Evolutionary conservation across 805 yeast genomes (phyloP), one percentile per base, ranked within the genome.

Genomic region (Ogataea trehalophila): DNA sequence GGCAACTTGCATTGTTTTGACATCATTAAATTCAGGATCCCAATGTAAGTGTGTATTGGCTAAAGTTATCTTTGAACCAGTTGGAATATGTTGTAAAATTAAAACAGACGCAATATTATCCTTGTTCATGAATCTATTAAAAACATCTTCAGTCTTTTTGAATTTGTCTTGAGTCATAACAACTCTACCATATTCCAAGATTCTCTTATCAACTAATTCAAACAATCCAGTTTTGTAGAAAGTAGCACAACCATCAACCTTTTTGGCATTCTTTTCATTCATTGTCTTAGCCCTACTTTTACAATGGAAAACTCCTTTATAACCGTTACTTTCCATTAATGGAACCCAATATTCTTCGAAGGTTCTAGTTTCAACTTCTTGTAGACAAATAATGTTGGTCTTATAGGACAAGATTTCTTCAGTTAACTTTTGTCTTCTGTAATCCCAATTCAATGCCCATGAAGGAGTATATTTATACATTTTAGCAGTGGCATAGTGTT

Each of bases 211-310:
- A 37, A 85, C 57, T 51, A 91, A 72, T 48, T 79, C 76, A 67
- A 92, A 89, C 61, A 85, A 82, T 42, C 74, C 68, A 33, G 79
- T 71, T 59, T 80, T 85, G 72, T 77, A 94, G 63, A 92, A 92
- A 1, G 91, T 82, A n/a, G 97, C 97, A 75, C 99, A 94, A 13
- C 99, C 99, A 66, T 94, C 99, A 41, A 94, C 99, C 60, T 86
- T 87, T 66, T 84, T 85, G 23, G 95, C 83, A 56, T 88, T 96
- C 49, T 70, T 72, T 50, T 82, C 85, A 51, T 75, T 70, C 95
- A 89, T 87, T 11, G 97, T 90, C 68, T 87, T 87, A 1, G 97
- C 91, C 63, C 99, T 79, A 23, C 95, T 86, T 68, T 94, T 94
- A 46, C 85, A 86, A 68, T 83, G 87, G 70, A 89, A 91, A 23